These are phyloP conservation scores for Oryza rufipogon DNA, from an alignment of 176 grass and related monocot species.

Conservation along the genomic window DNA sequence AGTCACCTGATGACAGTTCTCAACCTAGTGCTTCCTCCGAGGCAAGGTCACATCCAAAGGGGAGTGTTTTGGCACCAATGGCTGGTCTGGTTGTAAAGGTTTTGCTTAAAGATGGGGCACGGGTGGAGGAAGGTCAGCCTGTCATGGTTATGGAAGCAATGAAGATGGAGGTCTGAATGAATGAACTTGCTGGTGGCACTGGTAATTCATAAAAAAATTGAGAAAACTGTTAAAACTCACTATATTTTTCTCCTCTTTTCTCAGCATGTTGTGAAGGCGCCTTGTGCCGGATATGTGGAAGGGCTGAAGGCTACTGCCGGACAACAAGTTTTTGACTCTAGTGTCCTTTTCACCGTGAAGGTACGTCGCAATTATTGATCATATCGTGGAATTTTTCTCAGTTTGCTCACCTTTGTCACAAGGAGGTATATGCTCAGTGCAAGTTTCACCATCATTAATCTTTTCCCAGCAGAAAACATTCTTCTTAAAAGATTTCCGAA, in stretches of 20 bases:
- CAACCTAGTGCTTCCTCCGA: constrained; percentile 56
- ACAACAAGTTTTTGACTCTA: constrained; percentile 94
- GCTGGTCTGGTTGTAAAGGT: constrained; percentile 94
- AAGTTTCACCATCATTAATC: background rate
- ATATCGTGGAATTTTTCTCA: background rate
- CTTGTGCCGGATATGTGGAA: constrained; percentile 65
- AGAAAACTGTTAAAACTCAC: constrained; percentile 13
- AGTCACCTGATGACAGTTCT: constrained; percentile 57
- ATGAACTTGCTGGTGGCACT: background rate
- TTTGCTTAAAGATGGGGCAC: constrained; percentile 71
- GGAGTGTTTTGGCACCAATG: constrained; percentile 94
- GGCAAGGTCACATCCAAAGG: constrained; percentile 68
- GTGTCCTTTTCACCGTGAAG: constrained; percentile 78
- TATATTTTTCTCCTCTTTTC: constrained; percentile 10
- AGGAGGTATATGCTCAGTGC: background rate
- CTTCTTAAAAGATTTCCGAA: background rate
- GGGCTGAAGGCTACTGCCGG: constrained; percentile 78
- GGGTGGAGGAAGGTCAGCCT: constrained; percentile 72
- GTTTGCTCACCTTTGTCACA: constrained; percentile 4
- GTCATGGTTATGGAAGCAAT: constrained; percentile 97
- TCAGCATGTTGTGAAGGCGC: constrained; percentile 92
- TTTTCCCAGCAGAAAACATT: background rate
- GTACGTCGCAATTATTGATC: constrained; percentile 32
- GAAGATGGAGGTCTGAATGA: constrained; percentile 89
- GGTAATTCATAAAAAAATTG: background rate